Base-by-base conservation (phyloP, 1,284 basidiomycete genomes). In the Ceraceosorus bombacis region DNA sequence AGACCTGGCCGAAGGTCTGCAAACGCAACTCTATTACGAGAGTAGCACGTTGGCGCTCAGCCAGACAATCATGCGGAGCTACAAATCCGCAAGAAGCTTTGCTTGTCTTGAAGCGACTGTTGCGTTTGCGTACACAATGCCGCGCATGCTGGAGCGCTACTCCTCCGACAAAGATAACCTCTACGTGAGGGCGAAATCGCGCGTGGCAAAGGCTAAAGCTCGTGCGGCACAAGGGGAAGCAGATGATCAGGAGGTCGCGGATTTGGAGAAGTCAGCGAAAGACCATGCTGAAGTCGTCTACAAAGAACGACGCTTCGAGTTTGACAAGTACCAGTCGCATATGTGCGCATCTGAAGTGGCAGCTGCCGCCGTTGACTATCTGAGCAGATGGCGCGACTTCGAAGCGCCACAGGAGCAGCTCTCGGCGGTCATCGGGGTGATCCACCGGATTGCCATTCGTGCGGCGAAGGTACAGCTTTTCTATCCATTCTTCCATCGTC, bases 21-120 rank as follows among this genome's bases (percentile, higher is more conserved):
- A 74, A 53, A 66, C 69, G 37, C 65, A 71, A 39, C 71, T 74
- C 54, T 76, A 74, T 65, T 77, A 76, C 57, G 69, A 74, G 59
- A 58, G 62, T 57, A 69, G 72, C 51, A 67, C 68, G 13, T 65
- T 77, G 12, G 72, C 75, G 5, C 65, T 70, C 1, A 67, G 67
- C 40, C 62, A 69, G 46, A 61, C 64, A 40, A 69, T 76, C 17
- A 60, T 68, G 40, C 68, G 67, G 7, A 60, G 65, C 53, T 78
- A 74, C 61, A 68, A 59, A 27, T 54, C 61, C 27, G 74, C 76
- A 59, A 27, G 27, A 27, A 76, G 73, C 54, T 73, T 78, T 49
- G 67, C 67, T 37, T 73, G 67, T 54, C 66, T 78, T 41, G 68
- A 71, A 38, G 63, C 69, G 2, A 59, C 77, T 54, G 58, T 76